phyloP scores from a whole-genome alignment of 768 basidiomycete species.

The Guyanaporus albipodus region DNA sequence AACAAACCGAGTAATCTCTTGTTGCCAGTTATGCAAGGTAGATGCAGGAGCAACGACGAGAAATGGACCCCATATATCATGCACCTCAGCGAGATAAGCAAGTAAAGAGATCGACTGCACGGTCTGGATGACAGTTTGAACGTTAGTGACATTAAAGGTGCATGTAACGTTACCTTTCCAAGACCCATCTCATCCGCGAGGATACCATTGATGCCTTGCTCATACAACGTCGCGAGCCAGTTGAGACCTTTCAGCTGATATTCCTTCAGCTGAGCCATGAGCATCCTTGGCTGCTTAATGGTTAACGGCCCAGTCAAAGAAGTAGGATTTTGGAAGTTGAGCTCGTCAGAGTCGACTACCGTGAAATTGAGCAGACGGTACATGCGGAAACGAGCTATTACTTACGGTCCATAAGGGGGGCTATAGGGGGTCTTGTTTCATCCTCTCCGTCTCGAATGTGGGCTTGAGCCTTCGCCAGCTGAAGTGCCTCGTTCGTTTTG shows the following conservation, averaged over 20 bases:
- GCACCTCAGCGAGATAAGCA: conserved; percentile 92
- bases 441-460: conserved; percentile 42
- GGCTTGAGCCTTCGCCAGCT: conserved; percentile 54
- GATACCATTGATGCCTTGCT: conserved; percentile 99
- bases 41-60: conserved; percentile 96
- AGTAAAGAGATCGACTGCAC: conserved; percentile 97
- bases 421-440: conserved; percentile 32
- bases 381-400: conserved; percentile 2
- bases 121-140: conserved; percentile 49
- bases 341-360: conserved; percentile 89
- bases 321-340: conserved; percentile 99
- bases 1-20: conserved; percentile 94
- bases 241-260: conserved; percentile 98
- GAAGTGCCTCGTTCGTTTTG: conserved; percentile 74
- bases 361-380: conserved; percentile 1
- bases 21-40: conserved; percentile 99
- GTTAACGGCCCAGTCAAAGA: conserved; percentile 80
- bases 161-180: conserved; percentile 56
- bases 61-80: conserved; percentile 99
- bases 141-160: conserved; percentile 1
- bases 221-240: conserved; percentile 96
- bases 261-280: conserved; percentile 95
- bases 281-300: conserved; percentile 90
- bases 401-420: conserved; percentile 72
- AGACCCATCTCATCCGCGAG: conserved; percentile 99